These are phyloP conservation scores for Trametes hirsuta DNA, from an alignment of 1,284 basidiomycete genomes.

Conservation along the genomic window DNA sequence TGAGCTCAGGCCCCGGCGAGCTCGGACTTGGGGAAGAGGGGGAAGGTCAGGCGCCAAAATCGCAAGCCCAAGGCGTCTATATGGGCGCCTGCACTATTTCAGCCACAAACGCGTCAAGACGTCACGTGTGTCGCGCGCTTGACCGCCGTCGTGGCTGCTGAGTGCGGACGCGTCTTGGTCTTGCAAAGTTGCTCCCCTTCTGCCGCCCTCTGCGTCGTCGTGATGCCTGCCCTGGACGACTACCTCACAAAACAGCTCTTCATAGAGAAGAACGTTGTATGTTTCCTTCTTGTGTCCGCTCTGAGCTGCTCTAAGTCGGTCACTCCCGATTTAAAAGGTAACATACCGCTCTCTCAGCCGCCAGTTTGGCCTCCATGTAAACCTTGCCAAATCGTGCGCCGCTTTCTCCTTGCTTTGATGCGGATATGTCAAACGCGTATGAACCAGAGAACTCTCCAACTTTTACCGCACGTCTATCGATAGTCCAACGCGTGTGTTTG, in stretches of 20 bases:
- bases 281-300: conserved; percentile 27
- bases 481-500: conserved; percentile 48
- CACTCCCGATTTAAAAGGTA: conserved; percentile 47
- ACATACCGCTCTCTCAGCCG: conserved; percentile 76
- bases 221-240: conserved; percentile 54
- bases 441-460: conserved; percentile 58
- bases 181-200: neutral
- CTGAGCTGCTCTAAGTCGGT: neutral
- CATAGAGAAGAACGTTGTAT: conserved; percentile 64
- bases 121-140: conserved; percentile 6
- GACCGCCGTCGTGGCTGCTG: conserved; percentile 6
- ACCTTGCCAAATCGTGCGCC: conserved; percentile 70
- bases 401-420: conserved; percentile 29
- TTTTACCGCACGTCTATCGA: conserved; percentile 50
- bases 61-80: too few species aligned
- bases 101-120: conserved; percentile 26
- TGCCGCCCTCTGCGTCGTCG: neutral
- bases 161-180: neutral
- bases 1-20: too few species aligned
- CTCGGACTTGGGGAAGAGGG: too few species aligned
- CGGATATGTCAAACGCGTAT: neutral
- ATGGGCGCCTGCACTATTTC: neutral
- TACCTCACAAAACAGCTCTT: conserved; percentile 66
- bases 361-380: conserved; percentile 68
- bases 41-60: neutral